Evolutionary conservation across 495 filamentous ascomycete genomes (phyloP), one percentile per base, ranked within the genome.

Genomic region (Penicillium goetzii): DNA sequence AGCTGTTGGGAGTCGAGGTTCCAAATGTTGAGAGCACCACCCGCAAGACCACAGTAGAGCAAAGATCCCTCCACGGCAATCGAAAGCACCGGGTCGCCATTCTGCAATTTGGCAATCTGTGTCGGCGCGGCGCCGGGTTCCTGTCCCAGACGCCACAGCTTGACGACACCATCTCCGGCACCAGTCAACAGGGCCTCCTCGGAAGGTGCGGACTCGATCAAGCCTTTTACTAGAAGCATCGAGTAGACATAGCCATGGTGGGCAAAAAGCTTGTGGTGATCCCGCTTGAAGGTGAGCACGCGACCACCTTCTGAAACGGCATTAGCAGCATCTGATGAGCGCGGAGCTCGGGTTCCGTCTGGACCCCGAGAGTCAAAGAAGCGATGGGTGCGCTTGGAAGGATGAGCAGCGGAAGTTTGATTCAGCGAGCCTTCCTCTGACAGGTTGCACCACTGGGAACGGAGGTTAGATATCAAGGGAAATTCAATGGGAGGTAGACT

Each of bases 1-100:
- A 95, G 88, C 78, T 99, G 95, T 63, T 88, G 86, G 2, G 95
- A 97, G 72, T 99, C 95, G 15, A 98, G 80, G 68, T 99, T 96
- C 95, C 95, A 99, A 17, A 98, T 88, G 71, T 97, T 93, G 56
- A 99, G 84, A 45, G 96, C 87, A n/a, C 95, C 95, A n/a, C 88
- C 86, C 0, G 91, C 84, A 57, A 93, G 86, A 60, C 95, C 95
- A 65, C 89, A 91, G 71, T 97, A 98, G 12, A 99, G 83, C 62
- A 99, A 89, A 0, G 91, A 90, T 0, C 92, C 92, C 63, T 97
- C 93, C 0, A 93, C 80, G 3, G 90, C 88, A 53, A 99, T 82
- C 2, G 91, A 92, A 60, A 96, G 82, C 4, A 99, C 89, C 3
- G 91, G 88, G 67, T 96, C 91, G 41, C 89, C 90, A 58, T 92